Base-by-base conservation (phyloP, 495 filamentous ascomycete genomes). In the Xylaria venustula region DNA sequence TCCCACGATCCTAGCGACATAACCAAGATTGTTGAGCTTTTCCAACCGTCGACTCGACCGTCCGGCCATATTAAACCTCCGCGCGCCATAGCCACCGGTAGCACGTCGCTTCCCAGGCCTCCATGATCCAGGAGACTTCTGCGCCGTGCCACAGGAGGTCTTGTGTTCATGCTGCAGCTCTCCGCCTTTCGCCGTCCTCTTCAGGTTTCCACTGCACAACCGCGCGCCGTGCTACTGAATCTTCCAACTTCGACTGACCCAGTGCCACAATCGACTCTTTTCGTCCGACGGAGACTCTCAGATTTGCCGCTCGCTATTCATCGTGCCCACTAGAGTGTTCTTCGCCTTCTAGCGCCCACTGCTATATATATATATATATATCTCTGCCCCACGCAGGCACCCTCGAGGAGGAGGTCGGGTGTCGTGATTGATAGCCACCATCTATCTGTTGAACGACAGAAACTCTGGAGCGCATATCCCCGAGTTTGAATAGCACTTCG, bases 181-280 rank as follows among this genome's bases (percentile, higher is more conserved):
- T 66, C 74, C 76, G 75, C 68, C 71, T 71, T 71, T 50, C 48
- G 64, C 64, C 67, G 67, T 68, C 65, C 61, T 70, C 69, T 64
- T 60, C n/a, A 70, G 61, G 65, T 70, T 74, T 70, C 68, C 75
- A 77, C 66, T 73, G 64, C 74, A 73, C 73, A 66, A 72, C 74
- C 67, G 71, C 71, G 74, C 75, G 72, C 68, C 72, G 75, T 79
- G 67, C 69, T 66, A 76, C 75, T 73, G 65, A 71, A 67, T 63
- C 67, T 67, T 61, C 73, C 61, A 75, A 65, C 64, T 70, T 73
- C 70, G 71, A 69, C 70, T 73, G 64, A 75, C 63, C 67, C 63
- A 65, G 76, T 72, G 71, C 69, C 70, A 72, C 75, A 68, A 67
- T 71, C 71, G 75, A 75, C 69, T 73, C 76, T 78, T 34, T 75